Evolutionary conservation across 2,329 filamentous ascomycete species (phyloP).

Genomic region (Myriosclerotinia curreyana): DNA sequence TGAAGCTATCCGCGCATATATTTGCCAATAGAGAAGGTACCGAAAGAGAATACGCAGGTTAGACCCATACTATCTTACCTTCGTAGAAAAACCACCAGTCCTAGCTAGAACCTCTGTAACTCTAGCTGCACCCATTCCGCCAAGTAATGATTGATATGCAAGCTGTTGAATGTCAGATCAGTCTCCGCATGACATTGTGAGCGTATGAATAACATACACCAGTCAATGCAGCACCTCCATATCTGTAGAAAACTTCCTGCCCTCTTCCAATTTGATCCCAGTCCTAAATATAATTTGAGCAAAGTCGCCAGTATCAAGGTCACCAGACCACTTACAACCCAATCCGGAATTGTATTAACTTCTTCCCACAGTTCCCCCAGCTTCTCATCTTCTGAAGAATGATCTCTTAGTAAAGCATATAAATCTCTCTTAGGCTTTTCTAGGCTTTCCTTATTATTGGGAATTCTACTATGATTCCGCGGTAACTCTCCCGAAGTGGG

Average conservation of each 20-base stretch:
- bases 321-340: constrained; percentile 50
- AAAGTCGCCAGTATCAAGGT: not conserved
- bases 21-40: not conserved
- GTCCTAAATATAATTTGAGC: constrained; percentile 42
- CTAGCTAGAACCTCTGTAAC: constrained; percentile 71
- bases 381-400: constrained; percentile 55
- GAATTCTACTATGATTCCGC: constrained; percentile 37
- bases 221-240: constrained; percentile 64
- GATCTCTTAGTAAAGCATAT: constrained; percentile 58
- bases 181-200: not conserved
- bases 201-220: constrained; percentile 43
- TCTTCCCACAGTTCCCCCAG: constrained; percentile 60
- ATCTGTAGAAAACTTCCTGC: constrained; percentile 75
- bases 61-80: constrained; percentile 32
- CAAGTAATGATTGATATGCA: constrained; percentile 61
- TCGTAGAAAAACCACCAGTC: constrained; percentile 70
- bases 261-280: constrained; percentile 73
- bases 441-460: constrained; percentile 41
- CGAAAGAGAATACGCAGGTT: too few relatives aligned
- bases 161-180: constrained; percentile 25
- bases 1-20: not conserved
- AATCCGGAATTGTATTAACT: constrained; percentile 64
- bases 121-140: constrained; percentile 68
- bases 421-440: constrained; percentile 49
- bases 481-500: constrained; percentile 37